phyloP scores from a whole-genome alignment of 768 basidiomycete species.

The Clitopilus passeckerianus region DNA sequence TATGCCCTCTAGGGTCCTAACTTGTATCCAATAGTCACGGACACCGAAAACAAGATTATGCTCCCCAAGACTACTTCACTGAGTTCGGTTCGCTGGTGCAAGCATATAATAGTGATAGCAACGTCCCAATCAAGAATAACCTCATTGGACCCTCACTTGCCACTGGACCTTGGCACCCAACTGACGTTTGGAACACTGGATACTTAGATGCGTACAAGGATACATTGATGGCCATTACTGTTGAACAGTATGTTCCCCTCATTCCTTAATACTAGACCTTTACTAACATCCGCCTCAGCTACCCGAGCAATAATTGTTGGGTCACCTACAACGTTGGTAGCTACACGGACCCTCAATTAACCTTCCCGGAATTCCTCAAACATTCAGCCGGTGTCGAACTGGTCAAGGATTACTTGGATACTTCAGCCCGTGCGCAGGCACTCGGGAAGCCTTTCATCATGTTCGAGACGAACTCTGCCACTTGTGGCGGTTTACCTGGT shows the following conservation, averaged over 20 bases:
- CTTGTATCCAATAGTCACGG: constrained; percentile 10
- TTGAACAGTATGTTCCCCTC: constrained; percentile 46
- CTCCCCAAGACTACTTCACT: constrained; percentile 36
- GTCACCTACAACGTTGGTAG: constrained; percentile 39
- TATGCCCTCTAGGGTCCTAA: constrained; percentile 2
- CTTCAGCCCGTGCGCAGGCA: constrained; percentile 37
- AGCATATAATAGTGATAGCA: constrained; percentile 29
- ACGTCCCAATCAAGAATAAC: constrained; percentile 29
- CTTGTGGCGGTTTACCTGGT: constrained; percentile 66
- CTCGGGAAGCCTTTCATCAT: constrained; percentile 50
- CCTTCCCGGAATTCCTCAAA: constrained; percentile 52
- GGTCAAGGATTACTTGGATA: constrained; percentile 46
- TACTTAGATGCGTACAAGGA: constrained; percentile 40
- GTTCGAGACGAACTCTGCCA: constrained; percentile 70
- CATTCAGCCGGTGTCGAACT: constrained; percentile 50
- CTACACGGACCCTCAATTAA: constrained; percentile 34
- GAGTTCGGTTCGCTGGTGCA: constrained; percentile 43
- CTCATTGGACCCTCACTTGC: constrained; percentile 66
- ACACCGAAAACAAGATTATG: constrained; percentile 19
- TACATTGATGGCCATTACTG: constrained; percentile 38
- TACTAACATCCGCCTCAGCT: constrained; percentile 22
- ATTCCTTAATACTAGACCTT: neutral
- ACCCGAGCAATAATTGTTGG: constrained; percentile 58
- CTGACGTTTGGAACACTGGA: constrained; percentile 43
- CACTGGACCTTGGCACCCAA: constrained; percentile 44